Evolutionary conservation across 1,284 basidiomycete species (phyloP).

Genomic region (Puccinia novopanici): DNA sequence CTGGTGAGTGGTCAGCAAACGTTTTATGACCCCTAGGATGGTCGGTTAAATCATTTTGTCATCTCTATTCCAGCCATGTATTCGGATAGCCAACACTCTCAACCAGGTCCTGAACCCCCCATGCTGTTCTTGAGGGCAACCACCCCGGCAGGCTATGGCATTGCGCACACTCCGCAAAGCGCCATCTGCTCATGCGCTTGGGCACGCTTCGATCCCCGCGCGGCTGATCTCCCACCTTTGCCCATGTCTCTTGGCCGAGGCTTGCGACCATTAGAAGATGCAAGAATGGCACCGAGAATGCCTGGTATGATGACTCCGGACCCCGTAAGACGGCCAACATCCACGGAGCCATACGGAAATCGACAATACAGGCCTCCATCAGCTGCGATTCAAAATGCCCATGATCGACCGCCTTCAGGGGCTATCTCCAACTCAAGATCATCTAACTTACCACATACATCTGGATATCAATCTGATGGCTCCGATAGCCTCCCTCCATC

Average conservation of each 20-base stretch:
- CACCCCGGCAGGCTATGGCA: not conserved
- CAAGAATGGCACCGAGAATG: not conserved
- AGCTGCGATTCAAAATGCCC: not conserved
- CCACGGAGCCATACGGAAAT: constrained; percentile 31
- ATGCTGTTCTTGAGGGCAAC: not conserved
- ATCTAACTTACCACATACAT: not conserved
- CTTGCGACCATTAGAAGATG: not conserved
- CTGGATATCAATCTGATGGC: constrained; percentile 10
- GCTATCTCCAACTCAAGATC: constrained; percentile 4
- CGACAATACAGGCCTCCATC: constrained; percentile 41
- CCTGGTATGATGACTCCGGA: not conserved
- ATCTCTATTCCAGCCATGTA: not conserved
- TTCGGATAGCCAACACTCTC: not conserved
- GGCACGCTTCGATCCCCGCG: not conserved
- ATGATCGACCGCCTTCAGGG: not conserved
- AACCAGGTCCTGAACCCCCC: not conserved
- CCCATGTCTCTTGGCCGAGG: not conserved
- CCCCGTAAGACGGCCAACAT: constrained; percentile 15
- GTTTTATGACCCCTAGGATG: not conserved
- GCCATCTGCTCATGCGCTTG: constrained; percentile 45
- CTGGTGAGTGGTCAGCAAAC: not conserved
- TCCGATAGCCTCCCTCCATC: constrained; percentile 1
- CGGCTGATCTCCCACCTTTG: constrained; percentile 18
- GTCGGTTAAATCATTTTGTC: not conserved
- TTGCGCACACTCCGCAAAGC: constrained; percentile 27